phyloP scores from a whole-genome alignment of 768 basidiomycete genomes.

The Scleroderma bovista region DNA sequence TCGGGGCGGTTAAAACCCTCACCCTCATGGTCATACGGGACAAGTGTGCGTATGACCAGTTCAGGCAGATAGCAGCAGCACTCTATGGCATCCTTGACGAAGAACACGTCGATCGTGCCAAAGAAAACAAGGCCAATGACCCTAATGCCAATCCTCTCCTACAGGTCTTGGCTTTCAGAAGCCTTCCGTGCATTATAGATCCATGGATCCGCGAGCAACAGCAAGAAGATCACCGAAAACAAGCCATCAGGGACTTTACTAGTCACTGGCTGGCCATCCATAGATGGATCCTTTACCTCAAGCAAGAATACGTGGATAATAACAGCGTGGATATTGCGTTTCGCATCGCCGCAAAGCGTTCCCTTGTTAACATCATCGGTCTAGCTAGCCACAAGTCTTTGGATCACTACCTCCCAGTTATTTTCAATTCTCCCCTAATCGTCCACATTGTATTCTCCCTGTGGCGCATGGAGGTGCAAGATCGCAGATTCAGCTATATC shows the following conservation, averaged over 20 bases:
- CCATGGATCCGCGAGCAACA: background rate
- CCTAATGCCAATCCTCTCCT: conserved; percentile 2
- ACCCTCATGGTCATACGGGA: conserved; percentile 15
- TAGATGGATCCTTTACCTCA: conserved; percentile 23
- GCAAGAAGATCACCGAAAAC: background rate
- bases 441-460: conserved; percentile 18
- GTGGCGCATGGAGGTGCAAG: conserved; percentile 22
- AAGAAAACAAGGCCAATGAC: conserved; percentile 7
- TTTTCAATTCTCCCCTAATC: conserved; percentile 15
- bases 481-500: conserved; percentile 12
- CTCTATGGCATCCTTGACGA: conserved; percentile 17
- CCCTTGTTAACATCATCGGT: conserved; percentile 17
- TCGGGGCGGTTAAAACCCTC: conserved; percentile 12
- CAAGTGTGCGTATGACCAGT: conserved; percentile 15
- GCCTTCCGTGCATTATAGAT: conserved; percentile 11
- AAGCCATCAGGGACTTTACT: conserved; percentile 5
- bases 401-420: conserved; percentile 10
- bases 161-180: conserved; percentile 17
- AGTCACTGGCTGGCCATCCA: conserved; percentile 15
- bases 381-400: conserved; percentile 13
- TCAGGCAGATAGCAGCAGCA: conserved; percentile 11
- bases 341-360: conserved; percentile 16
- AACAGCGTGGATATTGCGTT: conserved; percentile 13
- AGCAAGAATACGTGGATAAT: conserved; percentile 16
- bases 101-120: conserved; percentile 12